phyloP scores from a whole-genome alignment of 1,284 basidiomycete genomes.

The Austroboletus niveus region DNA sequence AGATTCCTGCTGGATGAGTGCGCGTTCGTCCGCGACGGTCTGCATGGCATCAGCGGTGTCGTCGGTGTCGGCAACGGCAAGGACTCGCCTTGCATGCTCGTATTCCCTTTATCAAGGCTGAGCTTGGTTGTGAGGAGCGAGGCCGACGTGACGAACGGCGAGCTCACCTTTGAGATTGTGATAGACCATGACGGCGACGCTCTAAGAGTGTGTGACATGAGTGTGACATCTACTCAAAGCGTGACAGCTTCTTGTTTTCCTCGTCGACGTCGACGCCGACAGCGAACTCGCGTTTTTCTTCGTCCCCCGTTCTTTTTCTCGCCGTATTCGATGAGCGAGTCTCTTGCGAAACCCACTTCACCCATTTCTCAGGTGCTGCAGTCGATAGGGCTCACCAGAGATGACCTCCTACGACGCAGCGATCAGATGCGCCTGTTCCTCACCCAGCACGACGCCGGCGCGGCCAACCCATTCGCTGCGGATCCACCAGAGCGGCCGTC shows the following conservation, averaged over 20 bases:
- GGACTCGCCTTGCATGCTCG: constrained; percentile 81
- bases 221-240: constrained; percentile 18
- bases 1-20: constrained; percentile 97
- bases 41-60: constrained; percentile 38
- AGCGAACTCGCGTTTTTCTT: constrained; percentile 11
- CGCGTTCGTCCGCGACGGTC: constrained; percentile 98
- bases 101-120: constrained; percentile 94
- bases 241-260: constrained; percentile 19
- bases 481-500: constrained; percentile 33
- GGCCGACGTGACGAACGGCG: constrained; percentile 7
- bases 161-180: constrained; percentile 86
- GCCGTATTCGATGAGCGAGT: constrained; percentile 20
- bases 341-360: constrained; percentile 32
- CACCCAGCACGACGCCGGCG: constrained; percentile 45
- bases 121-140: constrained; percentile 20
- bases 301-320: not conserved
- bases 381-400: constrained; percentile 66
- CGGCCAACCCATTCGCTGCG: constrained; percentile 43
- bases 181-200: constrained; percentile 60
- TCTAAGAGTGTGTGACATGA: constrained; percentile 20
- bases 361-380: constrained; percentile 67
- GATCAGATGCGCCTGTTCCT: constrained; percentile 75
- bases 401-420: constrained; percentile 63
- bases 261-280: constrained; percentile 20
- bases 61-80: constrained; percentile 2